These are phyloP conservation scores for Salmacisia buchloeana DNA, from an alignment of 1,284 basidiomycete species.

Conservation along the genomic window DNA sequence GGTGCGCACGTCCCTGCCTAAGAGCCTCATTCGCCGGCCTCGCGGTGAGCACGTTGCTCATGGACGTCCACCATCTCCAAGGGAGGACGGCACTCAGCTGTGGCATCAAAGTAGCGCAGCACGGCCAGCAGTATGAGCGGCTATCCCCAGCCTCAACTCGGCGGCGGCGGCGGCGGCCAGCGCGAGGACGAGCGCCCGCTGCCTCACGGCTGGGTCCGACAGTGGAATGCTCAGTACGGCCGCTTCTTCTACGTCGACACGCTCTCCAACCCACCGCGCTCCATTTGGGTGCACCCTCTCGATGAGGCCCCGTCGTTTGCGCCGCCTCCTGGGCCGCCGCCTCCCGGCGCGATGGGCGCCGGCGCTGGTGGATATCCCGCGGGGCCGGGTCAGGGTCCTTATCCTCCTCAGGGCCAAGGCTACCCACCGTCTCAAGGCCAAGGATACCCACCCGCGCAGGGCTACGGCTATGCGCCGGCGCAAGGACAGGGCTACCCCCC, in stretches of 20 bases:
- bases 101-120: too few species aligned
- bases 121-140: too few species aligned
- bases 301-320: constrained; percentile 26
- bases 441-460: not conserved
- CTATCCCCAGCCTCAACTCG: not conserved
- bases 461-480: not conserved
- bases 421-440: not conserved
- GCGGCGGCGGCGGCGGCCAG: not conserved
- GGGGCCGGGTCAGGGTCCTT: not conserved
- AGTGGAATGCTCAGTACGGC: constrained; percentile 31
- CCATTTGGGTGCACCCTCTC: constrained; percentile 48
- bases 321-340: not conserved
- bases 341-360: not conserved
- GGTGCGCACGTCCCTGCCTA: too few species aligned
- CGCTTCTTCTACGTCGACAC: constrained; percentile 48
- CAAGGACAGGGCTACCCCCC: not conserved
- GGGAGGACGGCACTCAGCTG: too few species aligned
- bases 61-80: too few species aligned
- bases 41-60: too few species aligned
- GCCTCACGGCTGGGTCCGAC: constrained; percentile 42
- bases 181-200: constrained; percentile 17
- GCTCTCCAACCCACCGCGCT: constrained; percentile 40
- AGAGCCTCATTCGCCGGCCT: too few species aligned
- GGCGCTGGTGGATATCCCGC: not conserved
- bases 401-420: not conserved